Evolutionary conservation across 768 basidiomycete species (phyloP).

Genomic region (Pisolithus sp.): DNA sequence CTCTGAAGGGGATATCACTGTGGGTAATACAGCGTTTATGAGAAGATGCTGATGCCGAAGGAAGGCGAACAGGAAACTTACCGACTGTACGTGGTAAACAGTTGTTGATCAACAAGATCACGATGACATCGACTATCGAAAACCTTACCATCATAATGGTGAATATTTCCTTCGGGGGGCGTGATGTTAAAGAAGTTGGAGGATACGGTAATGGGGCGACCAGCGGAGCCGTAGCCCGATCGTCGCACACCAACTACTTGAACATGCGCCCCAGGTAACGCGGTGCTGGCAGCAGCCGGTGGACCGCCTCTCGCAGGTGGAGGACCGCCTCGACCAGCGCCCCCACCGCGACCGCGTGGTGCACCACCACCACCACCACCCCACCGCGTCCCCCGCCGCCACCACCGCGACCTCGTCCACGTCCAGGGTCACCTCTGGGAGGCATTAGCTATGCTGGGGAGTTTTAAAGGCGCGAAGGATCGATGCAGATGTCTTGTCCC

Average conservation of each 20-base stretch:
- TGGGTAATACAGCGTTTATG: conserved; percentile 8
- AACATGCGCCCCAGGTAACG: conserved; percentile 32
- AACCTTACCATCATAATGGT: conserved; percentile 73
- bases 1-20: conserved; percentile 63
- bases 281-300: conserved; percentile 27
- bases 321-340: conserved; percentile 25
- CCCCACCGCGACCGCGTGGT: conserved; percentile 18
- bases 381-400: conserved; percentile 31
- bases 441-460: conserved; percentile 34
- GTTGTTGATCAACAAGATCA: conserved; percentile 18
- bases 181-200: conserved; percentile 62
- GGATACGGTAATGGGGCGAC: conserved; percentile 35
- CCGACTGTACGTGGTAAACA: conserved; percentile 14
- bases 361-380: conserved; percentile 23
- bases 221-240: conserved; percentile 55
- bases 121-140: not conserved
- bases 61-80: conserved; percentile 1
- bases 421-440: conserved; percentile 24
- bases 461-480: not conserved
- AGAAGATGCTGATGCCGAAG: conserved; percentile 1
- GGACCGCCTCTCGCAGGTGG: conserved; percentile 12
- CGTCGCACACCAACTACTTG: conserved; percentile 62
- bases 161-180: conserved; percentile 57
- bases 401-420: conserved; percentile 25
- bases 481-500: conserved; percentile 12